Evolutionary conservation across 495 filamentous ascomycete species (phyloP), one percentile per base, ranked within the genome.

Genomic region (Trichocladium uniseriatum): DNA sequence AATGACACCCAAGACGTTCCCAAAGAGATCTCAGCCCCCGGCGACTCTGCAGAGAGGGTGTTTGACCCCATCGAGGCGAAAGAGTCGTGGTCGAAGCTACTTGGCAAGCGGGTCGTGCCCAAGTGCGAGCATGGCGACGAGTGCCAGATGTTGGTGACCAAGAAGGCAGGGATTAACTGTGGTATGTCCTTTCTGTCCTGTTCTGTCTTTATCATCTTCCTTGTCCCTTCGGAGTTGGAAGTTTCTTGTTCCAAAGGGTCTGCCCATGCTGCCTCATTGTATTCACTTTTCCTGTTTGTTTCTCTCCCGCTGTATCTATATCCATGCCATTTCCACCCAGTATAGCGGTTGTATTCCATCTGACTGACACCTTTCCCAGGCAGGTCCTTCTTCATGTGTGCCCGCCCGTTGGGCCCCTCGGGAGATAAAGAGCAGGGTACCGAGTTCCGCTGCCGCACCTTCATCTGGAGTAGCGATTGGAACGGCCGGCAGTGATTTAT

Each of bases 391-490:
- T 95, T 86, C 79, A 85, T 91, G 48, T 95, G 89, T 60, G 59
- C 83, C 2, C 73, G 87, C 34, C 89, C 89, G 13, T 60, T 94
- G 10, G 89, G 89, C 0, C 89, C 89, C 1, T 82, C 82, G 3
- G 89, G 89, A 2, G 73, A 81, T 42, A 92, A 91, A 55, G 88
- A 94, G 61, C 79, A 69, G 38, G 83, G 83, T 1, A 88, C 87
- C 0, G 72, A 89, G 56, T 95, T 89, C 80, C 80, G 87, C 2
- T 95, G 89, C 63, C 64, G 71, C 1, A 94, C 88, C 0, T 95
- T 95, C 57, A 89, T 94, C 46, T 95, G 89, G 89, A 81, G 81
- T 35, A 91, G 84, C 55, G 87, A 92, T 57, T 91, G 87, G 87
- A 78, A 62, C 24, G 54, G 61, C 1, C 47, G 57, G 22, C 49